Base-by-base conservation (phyloP, 2,329 filamentous ascomycete genomes). In the Xylaria digitata region DNA sequence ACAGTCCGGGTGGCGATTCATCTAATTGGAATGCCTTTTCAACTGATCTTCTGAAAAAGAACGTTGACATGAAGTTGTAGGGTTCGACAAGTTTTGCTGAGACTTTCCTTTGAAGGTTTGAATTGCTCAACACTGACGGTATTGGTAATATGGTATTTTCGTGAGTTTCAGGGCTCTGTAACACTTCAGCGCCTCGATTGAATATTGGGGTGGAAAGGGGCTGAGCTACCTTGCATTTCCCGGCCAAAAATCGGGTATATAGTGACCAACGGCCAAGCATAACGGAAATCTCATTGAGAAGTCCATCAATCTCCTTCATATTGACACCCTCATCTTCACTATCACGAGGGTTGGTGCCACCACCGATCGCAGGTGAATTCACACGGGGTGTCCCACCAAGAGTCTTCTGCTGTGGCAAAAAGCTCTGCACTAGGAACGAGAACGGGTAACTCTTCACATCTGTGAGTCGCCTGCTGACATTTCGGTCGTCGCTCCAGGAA, bases 401-500 rank as follows among this genome's bases (percentile, higher is more conserved):
- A 6, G 87, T 83, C 67, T 90, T 90, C 65, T 93, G 90, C 34
- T 87, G 84, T 0, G 92, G 89, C 53, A 97, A 78, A 77, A 97
- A 97, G 81, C 94, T 97, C 80, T 97, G 94, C 0, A 98, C 94
- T 50, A 99, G 82, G 76, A 99, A 99, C 0, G 94, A 97, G 78
- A 97, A 99, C 0, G 96, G 94, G 77, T 99, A 99, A 62, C 94
- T 97, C 81, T 96, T 98, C 79, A 97, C 93, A 75, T 99, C 96
- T 2, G 92, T 98, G 68, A 99, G 83, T 76, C 91, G 93, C 73
- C 95, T 88, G 76, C 95, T 92, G 54, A 99, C 88, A 66, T 84
- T 87, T 66, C 94, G 87, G 76, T 98, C 95, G 71, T 99, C 96
- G 62, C 90, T 90, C 94, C 96, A 99, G 0, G 94, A 96, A 77